Percentiles rank a stretch among this genome's conserved stretches.
Evolutionary conservation across 2,329 filamentous ascomycete genomes (phyloP).

Genomic region (Dichotomopilus funicola): DNA sequence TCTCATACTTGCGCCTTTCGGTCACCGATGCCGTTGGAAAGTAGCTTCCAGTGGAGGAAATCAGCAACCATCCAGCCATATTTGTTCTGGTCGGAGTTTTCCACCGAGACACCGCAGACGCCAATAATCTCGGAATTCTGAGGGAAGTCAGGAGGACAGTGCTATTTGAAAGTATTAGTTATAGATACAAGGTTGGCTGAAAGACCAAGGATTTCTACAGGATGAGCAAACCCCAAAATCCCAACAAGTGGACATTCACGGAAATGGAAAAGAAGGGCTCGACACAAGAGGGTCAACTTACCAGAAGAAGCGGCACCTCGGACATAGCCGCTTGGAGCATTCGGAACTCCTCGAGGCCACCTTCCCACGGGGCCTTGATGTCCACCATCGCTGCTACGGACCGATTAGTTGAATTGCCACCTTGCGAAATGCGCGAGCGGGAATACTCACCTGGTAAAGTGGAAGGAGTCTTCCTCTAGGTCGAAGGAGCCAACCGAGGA

Average conservation of each 20-base stretch:
- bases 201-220: not conserved
- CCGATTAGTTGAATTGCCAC: too few relatives aligned
- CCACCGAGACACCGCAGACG: conserved; percentile 13
- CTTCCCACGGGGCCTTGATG: not conserved
- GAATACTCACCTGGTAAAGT: too few relatives aligned
- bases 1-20: conserved; percentile 10
- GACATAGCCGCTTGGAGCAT: conserved; percentile 12
- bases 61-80: conserved; percentile 21
- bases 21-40: conserved; percentile 12
- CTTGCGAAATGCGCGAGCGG: too few relatives aligned
- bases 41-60: conserved; percentile 19
- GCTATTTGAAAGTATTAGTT: not conserved
- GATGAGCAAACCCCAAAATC: not conserved
- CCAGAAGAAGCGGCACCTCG: conserved; percentile 13
- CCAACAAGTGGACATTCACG: not conserved
- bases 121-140: conserved; percentile 14
- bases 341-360: not conserved
- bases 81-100: conserved; percentile 9
- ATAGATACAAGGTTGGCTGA: not conserved
- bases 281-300: not conserved
- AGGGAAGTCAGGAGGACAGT: conserved; percentile 20
- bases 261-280: too few relatives aligned
- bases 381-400: conserved; percentile 1
- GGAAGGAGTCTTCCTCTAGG: too few relatives aligned
- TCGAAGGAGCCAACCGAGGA: too few relatives aligned